Evolutionary conservation across 2,329 filamentous ascomycete genomes (phyloP), one percentile per base, ranked within the genome.

Genomic region (Pyrenophora seminiperda): DNA sequence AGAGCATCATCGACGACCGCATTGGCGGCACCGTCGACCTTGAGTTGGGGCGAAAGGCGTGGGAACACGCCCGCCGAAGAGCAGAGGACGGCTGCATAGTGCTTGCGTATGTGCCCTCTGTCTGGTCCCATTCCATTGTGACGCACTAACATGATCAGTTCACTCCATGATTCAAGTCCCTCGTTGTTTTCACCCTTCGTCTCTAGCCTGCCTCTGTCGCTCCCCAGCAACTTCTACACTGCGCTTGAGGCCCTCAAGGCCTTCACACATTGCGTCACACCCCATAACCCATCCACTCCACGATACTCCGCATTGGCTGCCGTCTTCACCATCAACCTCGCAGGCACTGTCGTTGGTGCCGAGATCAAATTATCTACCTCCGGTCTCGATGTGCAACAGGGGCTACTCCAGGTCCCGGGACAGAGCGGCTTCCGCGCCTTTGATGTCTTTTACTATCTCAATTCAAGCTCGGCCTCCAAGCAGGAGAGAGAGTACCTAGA

Each of bases 1-100:
- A 84, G 20, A 89, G 89, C 60, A 77, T 83, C 18, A 84, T 87
- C 31, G 84, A 91, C 65, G 89, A 88, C 30, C 81, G 83, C 47
- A 78, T 80, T 38, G 90, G 89, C 42, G 90, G 89, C 45, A 91
- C 89, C 6, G 84, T 97, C 33, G 94, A 99, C 74, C 76, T 83
- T 33, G 83, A 88, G 17, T 76, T 99, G 41, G 89, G 90, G 13
- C 80, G 84, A 43, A 85, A 90, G 70, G 91, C 92, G 2, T 99
- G 94, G 93, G 94, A 99, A 76, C 94, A 99, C 79, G 93, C 94
- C 48, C 84, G 93, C 61, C 86, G 94, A 55, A 85, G 94, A 77
- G 94, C 94, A 33, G 94, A 99, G 73, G 94, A 99, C 76, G 92
- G 91, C 13, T 97, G 92, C 70, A 89, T 99, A 57, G 81, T 97